phyloP scores from a whole-genome alignment of 139 green algal species.

The Choricystis sp. region DNA sequence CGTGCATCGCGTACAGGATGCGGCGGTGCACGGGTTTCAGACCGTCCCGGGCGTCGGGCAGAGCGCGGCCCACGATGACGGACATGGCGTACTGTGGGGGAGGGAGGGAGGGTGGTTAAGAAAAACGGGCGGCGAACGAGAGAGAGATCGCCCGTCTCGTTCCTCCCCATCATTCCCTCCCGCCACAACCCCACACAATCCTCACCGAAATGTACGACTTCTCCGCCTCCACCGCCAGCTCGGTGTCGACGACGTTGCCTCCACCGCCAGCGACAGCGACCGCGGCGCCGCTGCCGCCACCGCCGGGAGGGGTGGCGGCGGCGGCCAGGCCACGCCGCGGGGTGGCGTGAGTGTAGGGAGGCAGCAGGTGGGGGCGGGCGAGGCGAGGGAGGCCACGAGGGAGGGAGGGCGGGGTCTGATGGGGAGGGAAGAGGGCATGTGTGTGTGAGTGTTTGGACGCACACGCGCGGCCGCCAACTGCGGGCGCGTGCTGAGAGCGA shows the following conservation, averaged over 20 bases:
- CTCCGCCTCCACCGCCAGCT: constrained; percentile 27
- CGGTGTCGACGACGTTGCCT: constrained; percentile 22
- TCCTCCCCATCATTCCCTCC: neutral
- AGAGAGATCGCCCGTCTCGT: neutral
- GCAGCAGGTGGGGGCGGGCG: too few relatives aligned
- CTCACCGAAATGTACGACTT: constrained; percentile 34
- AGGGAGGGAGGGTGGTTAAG: neutral
- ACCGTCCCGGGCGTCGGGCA: constrained; percentile 92
- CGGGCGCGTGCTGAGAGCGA: too few relatives aligned
- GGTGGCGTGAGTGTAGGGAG: too few relatives aligned
- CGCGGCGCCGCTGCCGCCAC: too few relatives aligned
- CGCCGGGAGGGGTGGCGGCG: neutral
- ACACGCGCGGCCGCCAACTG: too few relatives aligned
- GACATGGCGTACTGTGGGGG: constrained; percentile 84
- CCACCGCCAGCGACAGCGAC: too few relatives aligned
- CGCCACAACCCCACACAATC: neutral
- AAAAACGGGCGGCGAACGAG: neutral
- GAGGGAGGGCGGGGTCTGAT: too few relatives aligned
- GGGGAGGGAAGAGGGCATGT: too few relatives aligned
- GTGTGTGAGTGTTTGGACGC: too few relatives aligned
- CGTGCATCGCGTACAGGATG: constrained; percentile 95
- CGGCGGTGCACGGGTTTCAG: constrained; percentile 95
- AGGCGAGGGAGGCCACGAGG: too few relatives aligned
- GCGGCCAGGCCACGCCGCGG: neutral
- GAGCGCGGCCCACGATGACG: constrained; percentile 85